These are phyloP conservation scores for Aspergillus baeticus DNA, from an alignment of 495 filamentous ascomycete genomes.

Conservation along the genomic window DNA sequence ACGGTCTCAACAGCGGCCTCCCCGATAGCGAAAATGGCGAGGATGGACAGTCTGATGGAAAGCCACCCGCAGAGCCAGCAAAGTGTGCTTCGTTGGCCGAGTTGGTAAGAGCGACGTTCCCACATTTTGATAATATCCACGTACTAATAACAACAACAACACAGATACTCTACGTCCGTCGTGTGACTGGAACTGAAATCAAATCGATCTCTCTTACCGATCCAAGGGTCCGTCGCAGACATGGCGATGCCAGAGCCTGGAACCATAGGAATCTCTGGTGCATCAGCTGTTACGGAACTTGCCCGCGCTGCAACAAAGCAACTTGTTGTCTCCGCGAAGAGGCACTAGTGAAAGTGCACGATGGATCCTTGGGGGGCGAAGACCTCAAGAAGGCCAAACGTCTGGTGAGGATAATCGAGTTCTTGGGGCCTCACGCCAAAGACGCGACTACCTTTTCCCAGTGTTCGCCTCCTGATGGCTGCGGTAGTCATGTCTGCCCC, in stretches of 20 bases:
- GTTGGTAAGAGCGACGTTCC: slow-evolving; percentile 8
- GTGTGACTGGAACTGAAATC: slow-evolving; percentile 16
- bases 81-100: slow-evolving; percentile 1
- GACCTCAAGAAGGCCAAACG: background rate
- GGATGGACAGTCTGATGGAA: background rate
- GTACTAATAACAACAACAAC: background rate
- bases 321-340: slow-evolving; percentile 23
- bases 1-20: background rate
- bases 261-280: slow-evolving; percentile 21
- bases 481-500: slow-evolving; percentile 29
- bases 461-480: slow-evolving; percentile 25
- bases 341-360: background rate
- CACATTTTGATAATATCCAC: background rate
- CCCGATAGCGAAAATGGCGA: background rate
- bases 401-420: slow-evolving; percentile 14
- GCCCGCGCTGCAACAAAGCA: slow-evolving; percentile 15
- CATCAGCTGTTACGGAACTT: slow-evolving; percentile 18
- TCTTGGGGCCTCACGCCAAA: slow-evolving; percentile 10
- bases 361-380: background rate
- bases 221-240: slow-evolving; percentile 2
- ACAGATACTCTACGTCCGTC: slow-evolving; percentile 18
- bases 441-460: slow-evolving; percentile 24
- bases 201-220: background rate
- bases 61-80: background rate
- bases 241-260: slow-evolving; percentile 16